These are phyloP conservation scores for Nicotiana sylvestris DNA, from an alignment of 257 asterid genomes.

Conservation along the genomic window DNA sequence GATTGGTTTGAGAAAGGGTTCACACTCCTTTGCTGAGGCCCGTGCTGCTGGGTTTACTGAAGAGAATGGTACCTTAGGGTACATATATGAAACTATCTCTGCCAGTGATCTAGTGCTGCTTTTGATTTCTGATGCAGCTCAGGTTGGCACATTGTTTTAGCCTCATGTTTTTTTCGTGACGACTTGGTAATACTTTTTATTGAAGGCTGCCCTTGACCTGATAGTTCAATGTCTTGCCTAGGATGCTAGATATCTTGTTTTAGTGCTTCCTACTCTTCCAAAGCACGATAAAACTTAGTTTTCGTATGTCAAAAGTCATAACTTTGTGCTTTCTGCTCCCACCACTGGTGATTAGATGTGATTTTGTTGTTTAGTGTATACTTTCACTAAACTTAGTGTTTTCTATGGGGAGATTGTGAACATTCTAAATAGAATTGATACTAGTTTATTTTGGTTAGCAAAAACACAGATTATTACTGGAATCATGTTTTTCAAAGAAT, in stretches of 20 bases:
- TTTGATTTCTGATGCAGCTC: constrained; percentile 92
- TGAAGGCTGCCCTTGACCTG: background rate
- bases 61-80: constrained; percentile 89
- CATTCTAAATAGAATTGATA: background rate
- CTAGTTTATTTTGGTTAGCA: background rate
- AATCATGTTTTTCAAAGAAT: background rate
- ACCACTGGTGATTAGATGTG: constrained; percentile 4
- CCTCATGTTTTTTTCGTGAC: background rate
- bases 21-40: constrained; percentile 86
- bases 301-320: background rate
- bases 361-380: background rate
- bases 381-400: background rate
- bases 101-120: constrained; percentile 83
- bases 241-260: constrained; percentile 5
- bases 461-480: background rate
- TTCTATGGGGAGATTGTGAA: background rate
- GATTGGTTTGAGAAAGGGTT: constrained; percentile 96
- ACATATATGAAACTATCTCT: constrained; percentile 79
- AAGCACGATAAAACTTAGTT: background rate
- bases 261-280: background rate
- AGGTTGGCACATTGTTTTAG: constrained; percentile 39
- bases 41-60: constrained; percentile 86
- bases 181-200: background rate
- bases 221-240: background rate
- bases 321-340: constrained; percentile 1